A percentile compares a stretch with the other conserved stretches of the same genome.
phyloP scores from a whole-genome alignment of 2,329 filamentous ascomycete genomes.

The Nigrograna mackinnonii region DNA sequence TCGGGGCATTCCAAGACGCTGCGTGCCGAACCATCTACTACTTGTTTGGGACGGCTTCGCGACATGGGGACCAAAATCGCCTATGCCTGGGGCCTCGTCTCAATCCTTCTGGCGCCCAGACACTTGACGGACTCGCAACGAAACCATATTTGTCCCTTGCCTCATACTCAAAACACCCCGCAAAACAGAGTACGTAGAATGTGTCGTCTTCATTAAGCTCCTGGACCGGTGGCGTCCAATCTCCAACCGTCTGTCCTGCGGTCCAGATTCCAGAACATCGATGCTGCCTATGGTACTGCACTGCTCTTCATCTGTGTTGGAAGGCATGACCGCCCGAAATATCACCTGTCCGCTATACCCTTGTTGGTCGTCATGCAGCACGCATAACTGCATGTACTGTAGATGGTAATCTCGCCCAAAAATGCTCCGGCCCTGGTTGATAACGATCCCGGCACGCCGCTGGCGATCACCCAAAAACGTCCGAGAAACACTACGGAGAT shows the following conservation, averaged over 20 bases:
- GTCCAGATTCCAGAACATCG: too few relatives aligned
- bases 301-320: too few relatives aligned
- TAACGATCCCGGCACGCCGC: conserved; percentile 35
- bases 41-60: too few relatives aligned
- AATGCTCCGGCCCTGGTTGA: conserved; percentile 39
- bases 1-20: background rate
- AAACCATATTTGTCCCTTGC: too few relatives aligned
- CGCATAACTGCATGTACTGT: conserved; percentile 11
- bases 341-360: conserved; percentile 10
- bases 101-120: background rate
- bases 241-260: too few relatives aligned
- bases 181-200: background rate
- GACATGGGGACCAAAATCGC: too few relatives aligned
- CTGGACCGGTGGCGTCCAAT: conserved; percentile 1
- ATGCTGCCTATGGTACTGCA: too few relatives aligned
- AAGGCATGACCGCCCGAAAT: conserved; percentile 11
- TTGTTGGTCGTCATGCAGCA: conserved; percentile 8
- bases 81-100: background rate
- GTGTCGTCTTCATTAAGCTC: background rate
- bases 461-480: conserved; percentile 40
- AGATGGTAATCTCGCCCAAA: conserved; percentile 24
- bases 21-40: background rate
- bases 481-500: conserved; percentile 34
- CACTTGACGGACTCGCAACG: too few relatives aligned
- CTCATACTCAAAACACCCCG: conserved; percentile 1